Percentiles rank a stretch among this genome's conserved stretches.
These are phyloP conservation scores for Verticillium tricorpus DNA, from an alignment of 2,329 filamentous ascomycete genomes.

Conservation along the genomic window DNA sequence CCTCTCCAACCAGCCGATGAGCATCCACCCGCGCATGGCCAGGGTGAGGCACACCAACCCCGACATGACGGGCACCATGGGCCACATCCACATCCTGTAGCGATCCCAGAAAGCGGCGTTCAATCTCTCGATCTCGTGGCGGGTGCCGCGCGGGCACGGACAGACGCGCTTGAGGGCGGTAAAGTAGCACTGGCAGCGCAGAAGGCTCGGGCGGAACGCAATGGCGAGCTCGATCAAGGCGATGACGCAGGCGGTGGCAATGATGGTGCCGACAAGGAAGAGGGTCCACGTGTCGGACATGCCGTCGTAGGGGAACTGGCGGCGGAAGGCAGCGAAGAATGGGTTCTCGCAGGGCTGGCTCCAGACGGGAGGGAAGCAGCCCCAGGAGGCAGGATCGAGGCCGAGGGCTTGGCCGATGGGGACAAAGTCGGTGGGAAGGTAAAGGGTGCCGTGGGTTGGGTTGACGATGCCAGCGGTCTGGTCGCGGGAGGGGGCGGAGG, in stretches of 20 bases:
- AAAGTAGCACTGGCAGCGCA: slow-evolving; percentile 11
- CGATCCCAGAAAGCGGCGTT: slow-evolving; percentile 9
- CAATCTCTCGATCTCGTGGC: slow-evolving; percentile 10
- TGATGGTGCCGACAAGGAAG: not conserved
- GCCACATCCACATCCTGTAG: slow-evolving; percentile 9
- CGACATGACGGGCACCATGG: not conserved
- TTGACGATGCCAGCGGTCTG: slow-evolving; percentile 2
- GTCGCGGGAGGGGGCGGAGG: not conserved
- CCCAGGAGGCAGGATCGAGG: slow-evolving; percentile 7
- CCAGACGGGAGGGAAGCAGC: slow-evolving; percentile 5
- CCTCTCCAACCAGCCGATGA: slow-evolving; percentile 1
- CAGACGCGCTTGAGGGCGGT: slow-evolving; percentile 6
- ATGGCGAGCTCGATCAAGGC: slow-evolving; percentile 3
- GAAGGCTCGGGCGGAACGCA: slow-evolving; percentile 4
- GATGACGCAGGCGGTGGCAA: not conserved
- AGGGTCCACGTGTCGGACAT: not conserved
- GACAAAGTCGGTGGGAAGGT: slow-evolving; percentile 7
- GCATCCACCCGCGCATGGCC: slow-evolving; percentile 1
- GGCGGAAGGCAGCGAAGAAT: slow-evolving; percentile 8
- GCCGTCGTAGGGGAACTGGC: not conserved
- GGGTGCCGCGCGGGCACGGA: slow-evolving; percentile 11
- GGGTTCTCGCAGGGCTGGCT: slow-evolving; percentile 5
- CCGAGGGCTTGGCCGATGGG: slow-evolving; percentile 5
- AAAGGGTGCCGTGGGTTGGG: not conserved
- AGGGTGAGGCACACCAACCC: not conserved